Percentiles rank a stretch among this genome's conserved stretches.
phyloP scores from a whole-genome alignment of 306 rosid species.

The Sicyos baderoa region DNA sequence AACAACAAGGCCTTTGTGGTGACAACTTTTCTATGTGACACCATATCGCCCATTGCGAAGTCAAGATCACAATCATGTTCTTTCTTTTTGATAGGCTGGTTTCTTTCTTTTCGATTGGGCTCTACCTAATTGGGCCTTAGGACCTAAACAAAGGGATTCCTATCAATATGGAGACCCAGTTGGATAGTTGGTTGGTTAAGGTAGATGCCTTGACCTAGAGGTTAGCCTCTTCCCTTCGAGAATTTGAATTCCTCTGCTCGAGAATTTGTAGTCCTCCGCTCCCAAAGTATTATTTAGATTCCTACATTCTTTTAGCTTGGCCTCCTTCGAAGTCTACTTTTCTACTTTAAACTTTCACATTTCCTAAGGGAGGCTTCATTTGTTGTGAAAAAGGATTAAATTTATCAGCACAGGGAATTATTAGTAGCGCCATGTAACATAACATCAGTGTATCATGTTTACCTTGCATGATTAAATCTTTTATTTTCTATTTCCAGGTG shows the following conservation, averaged over 20 bases:
- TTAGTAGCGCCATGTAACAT: neutral
- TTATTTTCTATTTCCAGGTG: constrained; percentile 36
- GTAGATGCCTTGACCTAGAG: neutral
- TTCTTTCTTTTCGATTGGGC: neutral
- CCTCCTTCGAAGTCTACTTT: neutral
- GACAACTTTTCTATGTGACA: neutral
- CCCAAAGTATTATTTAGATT: neutral
- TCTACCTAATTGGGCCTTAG: neutral
- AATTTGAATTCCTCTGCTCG: too few relatives aligned
- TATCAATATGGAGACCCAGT: neutral
- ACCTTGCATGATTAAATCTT: constrained; percentile 1
- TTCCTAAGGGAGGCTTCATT: neutral
- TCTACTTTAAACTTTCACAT: neutral
- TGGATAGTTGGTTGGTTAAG: neutral
- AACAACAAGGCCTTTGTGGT: neutral
- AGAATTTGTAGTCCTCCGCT: neutral
- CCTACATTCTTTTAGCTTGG: neutral
- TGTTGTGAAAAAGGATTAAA: neutral
- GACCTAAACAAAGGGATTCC: neutral
- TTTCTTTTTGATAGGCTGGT: too few relatives aligned
- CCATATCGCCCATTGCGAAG: neutral
- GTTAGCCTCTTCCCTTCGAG: neutral
- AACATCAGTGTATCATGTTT: neutral
- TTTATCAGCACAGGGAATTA: neutral
- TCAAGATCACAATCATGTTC: too few relatives aligned